phyloP scores from a whole-genome alignment of 495 filamentous ascomycete genomes.

The Penicillium antarcticum region DNA sequence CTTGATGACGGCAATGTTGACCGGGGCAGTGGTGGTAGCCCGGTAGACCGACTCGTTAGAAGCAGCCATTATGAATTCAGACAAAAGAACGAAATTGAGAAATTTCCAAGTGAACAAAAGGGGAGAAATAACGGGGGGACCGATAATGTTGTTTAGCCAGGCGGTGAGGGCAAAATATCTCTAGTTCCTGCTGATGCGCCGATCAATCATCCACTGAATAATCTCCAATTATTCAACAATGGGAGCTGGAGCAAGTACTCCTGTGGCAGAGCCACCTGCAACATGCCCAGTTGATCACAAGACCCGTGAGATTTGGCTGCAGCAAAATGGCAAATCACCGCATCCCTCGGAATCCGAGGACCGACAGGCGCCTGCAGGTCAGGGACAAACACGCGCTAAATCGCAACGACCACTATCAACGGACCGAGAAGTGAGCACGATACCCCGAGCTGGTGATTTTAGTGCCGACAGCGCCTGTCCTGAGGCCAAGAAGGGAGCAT shows the following conservation, averaged over 20 bases:
- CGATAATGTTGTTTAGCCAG: slow-evolving; percentile 15
- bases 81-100: slow-evolving; percentile 5
- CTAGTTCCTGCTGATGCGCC: slow-evolving; percentile 15
- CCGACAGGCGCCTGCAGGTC: slow-evolving; percentile 17
- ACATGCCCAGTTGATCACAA: slow-evolving; percentile 86
- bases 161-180: slow-evolving; percentile 35
- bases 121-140: slow-evolving; percentile 15
- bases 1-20: slow-evolving; percentile 99
- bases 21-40: slow-evolving; percentile 92
- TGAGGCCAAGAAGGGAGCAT: slow-evolving; percentile 23
- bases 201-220: slow-evolving; percentile 14
- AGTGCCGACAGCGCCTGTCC: slow-evolving; percentile 28
- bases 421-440: slow-evolving; percentile 75
- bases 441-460: slow-evolving; percentile 62
- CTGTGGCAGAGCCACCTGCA: slow-evolving; percentile 26
- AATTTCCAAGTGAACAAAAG: slow-evolving; percentile 2
- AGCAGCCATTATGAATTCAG: slow-evolving; percentile 43
- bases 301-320: slow-evolving; percentile 79
- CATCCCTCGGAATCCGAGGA: slow-evolving; percentile 27
- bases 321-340: slow-evolving; percentile 39
- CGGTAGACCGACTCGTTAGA: slow-evolving; percentile 60
- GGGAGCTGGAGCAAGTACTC: slow-evolving; percentile 43
- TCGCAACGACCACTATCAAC: slow-evolving; percentile 44
- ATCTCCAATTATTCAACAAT: slow-evolving; percentile 21
- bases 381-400: slow-evolving; percentile 32